Base-by-base conservation (phyloP, 106 monocot genomes). In the Narthecium ossifragum region DNA sequence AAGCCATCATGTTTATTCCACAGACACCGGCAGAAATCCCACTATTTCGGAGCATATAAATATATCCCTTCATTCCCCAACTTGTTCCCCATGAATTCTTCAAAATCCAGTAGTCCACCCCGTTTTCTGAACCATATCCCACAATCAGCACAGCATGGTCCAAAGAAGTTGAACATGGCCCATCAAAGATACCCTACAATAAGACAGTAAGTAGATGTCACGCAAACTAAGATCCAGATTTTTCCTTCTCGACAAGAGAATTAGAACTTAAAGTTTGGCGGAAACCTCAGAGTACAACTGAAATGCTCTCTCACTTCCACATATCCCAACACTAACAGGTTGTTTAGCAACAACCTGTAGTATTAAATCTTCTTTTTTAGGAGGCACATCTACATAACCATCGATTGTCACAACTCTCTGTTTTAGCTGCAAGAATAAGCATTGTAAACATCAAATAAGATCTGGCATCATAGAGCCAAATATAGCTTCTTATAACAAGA, bases 121-220 rank as follows among this genome's bases (percentile, higher is more conserved):
- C 98, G 57, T 80, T 77, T 61, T 84, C 72, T 31, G 85, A 92
- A 55, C 85, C 91, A 74, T 99, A 99, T 11, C 98, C 98, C 8
- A 99, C 98, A 25, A 99, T 88, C 25, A 99, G 66, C 4, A 99
- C 91, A 47, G 98, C 98, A 75, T 99, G 98, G 66, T 99, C 91
- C 52, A 98, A 60, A 59, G 79, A 65, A 62, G 91, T 92, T 18
- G 98, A 84, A 41, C 98, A 99, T 54, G 98, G 98, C 5, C 98
- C 98, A 55, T 30, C 82, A 37, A 99, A 99, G 32, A 99, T 85
- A 52, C 98, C 98, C 91, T 91, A 71, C 18, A 30, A 76, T 29
- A 32, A 66, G 43, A 52, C n/a, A 59, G 4, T 34, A 38, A 39
- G 31, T 28, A 36, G 28, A 22, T 6, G 53, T 26, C 4, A 30